These are phyloP conservation scores for Pholiota adiposa DNA, from an alignment of 1,284 basidiomycete genomes.

Conservation along the genomic window DNA sequence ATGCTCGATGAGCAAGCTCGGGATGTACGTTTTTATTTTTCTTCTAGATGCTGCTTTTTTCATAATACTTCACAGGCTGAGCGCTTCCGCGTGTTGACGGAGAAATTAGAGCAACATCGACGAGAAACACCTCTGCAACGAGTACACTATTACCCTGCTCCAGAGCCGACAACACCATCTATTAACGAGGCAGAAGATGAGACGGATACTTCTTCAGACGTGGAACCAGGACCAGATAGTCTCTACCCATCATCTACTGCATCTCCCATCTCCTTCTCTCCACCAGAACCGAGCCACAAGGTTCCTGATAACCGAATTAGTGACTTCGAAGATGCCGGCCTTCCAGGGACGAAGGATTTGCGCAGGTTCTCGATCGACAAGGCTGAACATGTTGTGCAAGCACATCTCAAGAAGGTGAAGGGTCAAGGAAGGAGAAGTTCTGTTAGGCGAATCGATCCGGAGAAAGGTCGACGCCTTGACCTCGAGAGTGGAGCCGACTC, in stretches of 20 bases:
- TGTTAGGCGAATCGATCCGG: neutral
- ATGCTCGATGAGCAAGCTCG: conserved; percentile 51
- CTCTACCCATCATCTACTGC: conserved; percentile 3
- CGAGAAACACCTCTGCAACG: conserved; percentile 20
- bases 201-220: neutral
- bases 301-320: conserved; percentile 48
- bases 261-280: conserved; percentile 1
- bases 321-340: conserved; percentile 44
- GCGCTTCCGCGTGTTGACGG: conserved; percentile 52
- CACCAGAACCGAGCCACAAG: conserved; percentile 27
- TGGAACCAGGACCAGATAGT: neutral
- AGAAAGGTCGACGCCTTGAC: conserved; percentile 19
- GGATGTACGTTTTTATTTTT: conserved; percentile 39
- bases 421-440: neutral
- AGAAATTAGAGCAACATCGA: conserved; percentile 25
- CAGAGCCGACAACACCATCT: neutral
- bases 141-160: conserved; percentile 36
- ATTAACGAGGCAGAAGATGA: conserved; percentile 11
- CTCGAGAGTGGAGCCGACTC: conserved; percentile 32
- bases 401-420: conserved; percentile 12
- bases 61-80: conserved; percentile 40
- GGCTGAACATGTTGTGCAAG: conserved; percentile 33
- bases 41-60: neutral
- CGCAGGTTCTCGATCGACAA: conserved; percentile 27
- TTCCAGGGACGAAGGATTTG: conserved; percentile 37